Conservation (phyloP, 768 basidiomycete genomes). For the Rhodosporidiobolus odoratus region DNA sequence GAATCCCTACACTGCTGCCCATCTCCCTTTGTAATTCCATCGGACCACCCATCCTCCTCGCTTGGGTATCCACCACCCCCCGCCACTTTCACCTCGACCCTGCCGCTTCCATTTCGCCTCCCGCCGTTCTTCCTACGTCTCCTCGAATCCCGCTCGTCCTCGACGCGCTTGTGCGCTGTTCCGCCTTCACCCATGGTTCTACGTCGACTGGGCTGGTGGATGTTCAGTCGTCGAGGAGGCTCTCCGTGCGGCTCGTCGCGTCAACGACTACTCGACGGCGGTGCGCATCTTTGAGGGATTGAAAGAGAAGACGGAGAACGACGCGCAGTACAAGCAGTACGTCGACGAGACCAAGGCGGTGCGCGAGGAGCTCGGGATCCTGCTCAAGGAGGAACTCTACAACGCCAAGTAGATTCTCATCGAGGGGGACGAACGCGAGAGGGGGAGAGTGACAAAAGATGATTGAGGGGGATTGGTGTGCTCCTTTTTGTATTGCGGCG, state of each 20-base stretch:
- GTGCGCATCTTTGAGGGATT: constrained; percentile 94
- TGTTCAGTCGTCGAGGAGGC: constrained; percentile 73
- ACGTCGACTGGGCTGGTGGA: no score
- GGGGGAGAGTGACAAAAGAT: background rate
- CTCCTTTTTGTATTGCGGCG: background rate
- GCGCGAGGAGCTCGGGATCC: constrained; percentile 78
- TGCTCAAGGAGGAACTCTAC: constrained; percentile 63
- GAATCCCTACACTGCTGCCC: no score
- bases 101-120: no score
- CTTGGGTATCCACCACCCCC: no score
- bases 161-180: background rate
- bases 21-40: no score
- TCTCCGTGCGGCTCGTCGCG: constrained; percentile 76
- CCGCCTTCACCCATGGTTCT: background rate
- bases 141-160: background rate
- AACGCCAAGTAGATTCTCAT: constrained; percentile 37
- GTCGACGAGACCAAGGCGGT: constrained; percentile 81
- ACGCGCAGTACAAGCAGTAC: constrained; percentile 87
- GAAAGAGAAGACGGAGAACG: constrained; percentile 96
- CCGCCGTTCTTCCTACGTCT: no score
- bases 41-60: no score
- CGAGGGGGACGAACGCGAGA: background rate
- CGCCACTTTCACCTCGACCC: no score
- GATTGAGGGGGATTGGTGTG: background rate
- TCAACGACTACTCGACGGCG: constrained; percentile 95